These are phyloP conservation scores for Tolypocladium amazonense DNA, from an alignment of 2,329 filamentous ascomycete species.

Conservation along the genomic window DNA sequence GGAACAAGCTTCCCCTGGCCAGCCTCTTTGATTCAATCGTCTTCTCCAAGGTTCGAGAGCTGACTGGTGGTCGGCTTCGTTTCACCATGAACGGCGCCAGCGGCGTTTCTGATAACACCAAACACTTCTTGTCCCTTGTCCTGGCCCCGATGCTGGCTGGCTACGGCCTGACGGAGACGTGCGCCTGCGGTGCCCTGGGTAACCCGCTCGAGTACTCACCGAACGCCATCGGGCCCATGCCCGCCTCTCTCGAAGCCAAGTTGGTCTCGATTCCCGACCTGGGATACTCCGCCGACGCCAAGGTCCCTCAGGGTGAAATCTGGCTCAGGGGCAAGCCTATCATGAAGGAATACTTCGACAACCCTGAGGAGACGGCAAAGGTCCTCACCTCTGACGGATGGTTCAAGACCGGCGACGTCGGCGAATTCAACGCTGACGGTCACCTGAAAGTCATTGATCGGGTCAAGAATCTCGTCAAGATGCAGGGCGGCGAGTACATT, in stretches of 20 bases:
- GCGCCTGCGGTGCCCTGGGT: conserved; percentile 71
- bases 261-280: conserved; percentile 83
- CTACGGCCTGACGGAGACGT: conserved; percentile 91
- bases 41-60: conserved; percentile 84
- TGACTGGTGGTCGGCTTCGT: conserved; percentile 79
- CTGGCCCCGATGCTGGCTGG: conserved; percentile 90
- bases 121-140: conserved; percentile 82
- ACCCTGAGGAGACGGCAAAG: conserved; percentile 74
- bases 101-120: conserved; percentile 77
- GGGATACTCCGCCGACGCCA: conserved; percentile 67
- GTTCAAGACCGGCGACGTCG: conserved; percentile 97
- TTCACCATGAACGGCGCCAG: conserved; percentile 93
- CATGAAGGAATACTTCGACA: conserved; percentile 69
- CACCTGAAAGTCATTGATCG: conserved; percentile 85
- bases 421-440: conserved; percentile 72
- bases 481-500: conserved; percentile 90
- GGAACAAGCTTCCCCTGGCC: conserved; percentile 51
- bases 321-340: conserved; percentile 74
- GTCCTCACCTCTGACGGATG: conserved; percentile 75
- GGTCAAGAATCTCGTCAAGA: conserved; percentile 98
- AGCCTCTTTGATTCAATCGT: conserved; percentile 69
- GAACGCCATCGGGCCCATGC: conserved; percentile 64
- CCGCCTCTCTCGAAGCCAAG: conserved; percentile 75
- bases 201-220: conserved; percentile 80
- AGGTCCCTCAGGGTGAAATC: conserved; percentile 83